Conservation (phyloP, 1,284 basidiomycete genomes). For the Ceratobasidium sp. region DNA sequence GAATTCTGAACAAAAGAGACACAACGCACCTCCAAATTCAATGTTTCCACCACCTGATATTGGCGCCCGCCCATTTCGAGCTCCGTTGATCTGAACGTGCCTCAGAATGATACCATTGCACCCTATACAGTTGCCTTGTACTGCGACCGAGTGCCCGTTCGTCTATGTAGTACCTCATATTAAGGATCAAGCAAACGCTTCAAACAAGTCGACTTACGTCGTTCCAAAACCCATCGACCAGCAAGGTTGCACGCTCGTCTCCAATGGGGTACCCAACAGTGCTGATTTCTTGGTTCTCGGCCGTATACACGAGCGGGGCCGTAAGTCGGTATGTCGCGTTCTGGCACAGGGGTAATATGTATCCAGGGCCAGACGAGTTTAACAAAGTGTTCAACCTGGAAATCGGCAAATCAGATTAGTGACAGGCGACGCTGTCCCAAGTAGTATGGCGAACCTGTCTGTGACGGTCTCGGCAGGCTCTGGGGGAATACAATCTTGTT, state of each 20-base stretch:
- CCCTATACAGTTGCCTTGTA: conserved; percentile 51
- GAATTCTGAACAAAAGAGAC: not conserved
- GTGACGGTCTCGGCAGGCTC: conserved; percentile 47
- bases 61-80: conserved; percentile 55
- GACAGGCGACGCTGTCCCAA: too few species aligned
- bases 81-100: conserved; percentile 57
- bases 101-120: conserved; percentile 51
- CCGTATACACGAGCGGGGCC: conserved; percentile 60
- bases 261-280: conserved; percentile 61
- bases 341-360: conserved; percentile 61
- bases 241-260: conserved; percentile 57
- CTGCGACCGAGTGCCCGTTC: conserved; percentile 51
- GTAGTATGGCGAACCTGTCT: conserved; percentile 34
- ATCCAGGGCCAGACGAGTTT: conserved; percentile 55
- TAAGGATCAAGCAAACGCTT: conserved; percentile 54
- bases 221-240: conserved; percentile 53
- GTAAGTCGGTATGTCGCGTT: conserved; percentile 57
- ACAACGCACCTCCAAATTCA: conserved; percentile 33
- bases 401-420: not conserved
- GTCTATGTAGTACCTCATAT: conserved; percentile 3
- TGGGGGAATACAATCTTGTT: conserved; percentile 42
- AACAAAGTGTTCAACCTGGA: conserved; percentile 31
- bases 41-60: conserved; percentile 51
- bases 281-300: conserved; percentile 61
- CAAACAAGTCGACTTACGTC: conserved; percentile 19